Percentiles rank a stretch among this genome's conserved stretches.
Conservation (phyloP, 352 stramenopile species). For the Phytophthora cryptogea region DNA sequence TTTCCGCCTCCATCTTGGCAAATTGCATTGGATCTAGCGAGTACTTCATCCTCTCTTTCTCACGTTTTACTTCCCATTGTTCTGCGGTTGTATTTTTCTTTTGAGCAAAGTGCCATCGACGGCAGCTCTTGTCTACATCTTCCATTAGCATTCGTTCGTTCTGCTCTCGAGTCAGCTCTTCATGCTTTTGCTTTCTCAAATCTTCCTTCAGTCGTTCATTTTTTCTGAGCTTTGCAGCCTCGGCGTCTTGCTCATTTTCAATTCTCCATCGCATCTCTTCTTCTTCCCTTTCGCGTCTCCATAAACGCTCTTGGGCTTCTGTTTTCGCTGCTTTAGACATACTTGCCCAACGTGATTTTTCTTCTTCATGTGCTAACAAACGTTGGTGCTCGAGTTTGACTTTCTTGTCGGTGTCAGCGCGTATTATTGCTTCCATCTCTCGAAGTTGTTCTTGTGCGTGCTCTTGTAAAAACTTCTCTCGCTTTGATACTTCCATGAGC, state of each 20-base stretch:
- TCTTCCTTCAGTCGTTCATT: slow-evolving; percentile 22
- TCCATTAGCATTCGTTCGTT: slow-evolving; percentile 43
- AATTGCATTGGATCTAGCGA: slow-evolving; percentile 65
- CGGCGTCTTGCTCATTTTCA: slow-evolving; percentile 17
- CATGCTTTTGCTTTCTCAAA: slow-evolving; percentile 34
- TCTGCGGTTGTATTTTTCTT: slow-evolving; percentile 44
- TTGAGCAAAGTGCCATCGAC: slow-evolving; percentile 38
- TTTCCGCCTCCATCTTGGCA: slow-evolving; percentile 41
- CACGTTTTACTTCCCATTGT: slow-evolving; percentile 54
- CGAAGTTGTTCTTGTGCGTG: slow-evolving; percentile 31
- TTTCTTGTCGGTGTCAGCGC: slow-evolving; percentile 26
- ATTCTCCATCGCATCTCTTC: slow-evolving; percentile 15
- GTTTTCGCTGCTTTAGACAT: slow-evolving; percentile 24
- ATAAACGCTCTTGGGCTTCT: slow-evolving; percentile 26
- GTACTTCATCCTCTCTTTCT: slow-evolving; percentile 48
- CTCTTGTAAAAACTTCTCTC: slow-evolving; percentile 38
- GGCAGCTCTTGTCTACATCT: slow-evolving; percentile 41
- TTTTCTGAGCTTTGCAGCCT: slow-evolving; percentile 7
- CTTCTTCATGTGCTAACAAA: slow-evolving; percentile 18
- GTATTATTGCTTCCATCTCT: slow-evolving; percentile 32
- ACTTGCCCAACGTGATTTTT: slow-evolving; percentile 26
- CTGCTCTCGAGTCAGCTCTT: slow-evolving; percentile 44
- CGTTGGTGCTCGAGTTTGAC: slow-evolving; percentile 39
- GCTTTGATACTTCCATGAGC: slow-evolving; percentile 41
- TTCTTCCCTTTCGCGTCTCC: slow-evolving; percentile 29